Evolutionary conservation across 331 rosid genomes (phyloP), one percentile per base, ranked within the genome.

Genomic region (Malus hybrid): DNA sequence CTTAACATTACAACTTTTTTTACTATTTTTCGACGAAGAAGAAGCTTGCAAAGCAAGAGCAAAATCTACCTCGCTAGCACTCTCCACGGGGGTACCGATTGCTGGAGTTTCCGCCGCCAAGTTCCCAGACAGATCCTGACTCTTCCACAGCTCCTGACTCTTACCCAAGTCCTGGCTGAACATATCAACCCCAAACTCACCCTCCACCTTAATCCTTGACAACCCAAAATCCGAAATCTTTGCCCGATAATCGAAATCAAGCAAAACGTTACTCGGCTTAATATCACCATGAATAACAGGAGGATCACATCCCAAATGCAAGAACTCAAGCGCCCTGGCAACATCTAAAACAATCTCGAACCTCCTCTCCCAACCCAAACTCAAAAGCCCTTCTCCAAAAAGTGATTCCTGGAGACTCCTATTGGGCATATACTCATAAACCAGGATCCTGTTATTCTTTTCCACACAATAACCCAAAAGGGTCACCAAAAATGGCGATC

Each of bases 211-310:
- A 68, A 91, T 87, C 89, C 96, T 91, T 18, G 98, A 94, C 89
- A 94, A 67, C 7, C 98, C 97, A 10, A 94, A 91, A 61, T 91
- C 98, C 0, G 98, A 91, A 70, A 91, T 73, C 88, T 86, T 94
- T 4, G 89, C 96, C 6, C 88, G 81, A 77, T 68, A 74, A 29
- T 88, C 93, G 1, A 85, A 77, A 76, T 94, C 97, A 18, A 94
- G 93, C 48, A 94, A 85, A 56, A 93, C 89, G 79, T 93, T 93
- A 82, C 98, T 89, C 12, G 98, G 97, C 81, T 93, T 93, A 65
- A 94, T 71, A 62, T 94, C 98, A 10, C 98, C 98, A 71, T 91
- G 98, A 65, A 94, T 91, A 62, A 94, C 96, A 5, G 98, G 98
- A 3, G 98, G 96, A 81, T 94, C 95, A 83, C 97, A 91, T 26